Evolutionary conservation across 768 basidiomycete genomes (phyloP), one percentile per base, ranked within the genome.

Genomic region (Russula earlei): DNA sequence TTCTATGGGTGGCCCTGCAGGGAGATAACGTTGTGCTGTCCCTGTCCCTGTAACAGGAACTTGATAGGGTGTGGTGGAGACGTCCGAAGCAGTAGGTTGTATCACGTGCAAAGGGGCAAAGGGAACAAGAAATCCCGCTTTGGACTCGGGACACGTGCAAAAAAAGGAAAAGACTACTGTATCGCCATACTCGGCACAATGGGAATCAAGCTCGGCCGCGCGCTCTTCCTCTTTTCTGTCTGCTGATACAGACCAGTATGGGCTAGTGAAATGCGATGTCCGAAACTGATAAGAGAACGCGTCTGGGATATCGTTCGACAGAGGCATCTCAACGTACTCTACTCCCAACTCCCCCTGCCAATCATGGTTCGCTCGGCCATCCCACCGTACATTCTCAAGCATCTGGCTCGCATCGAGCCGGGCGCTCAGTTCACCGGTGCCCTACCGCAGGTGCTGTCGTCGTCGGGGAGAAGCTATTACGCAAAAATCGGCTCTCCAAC

Each of bases 381-480:
- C 33, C 64, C 64, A 14, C 55, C 62, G 52, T 57, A 69, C 52
- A 59, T 85, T 58, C 67, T 77, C 41, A 67, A 72, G 36, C 69
- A 75, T 44, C 73, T 84, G 46, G 66, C 73, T 49, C 62, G 68
- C 47, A 66, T 83, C 44, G 84, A 87, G 41, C 76, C 79, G 12
- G 67, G 67, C 17, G 75, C 71, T 8, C 67, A 78, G 12, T 82
- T 84, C 60, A 69, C 67, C 3, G 75, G 74, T 11, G 60, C 45
- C 24, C 66, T 73, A 12, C 79, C 84, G 3, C 71, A 71, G 54
- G 66, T 87, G n/a, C 68, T 58, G n/a, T 83, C 86, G 12, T 82
- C 85, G 2, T 71, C 74, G 3, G 84, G 84, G 5, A 69, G 67
- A 34, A 65, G 64, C 27, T 90, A 87, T 67, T 87, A 77, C 61